A percentile compares a stretch with the other conserved stretches of the same genome.
phyloP scores from a whole-genome alignment of 176 grass and related monocot genomes.

The Oryza longistaminata region DNA sequence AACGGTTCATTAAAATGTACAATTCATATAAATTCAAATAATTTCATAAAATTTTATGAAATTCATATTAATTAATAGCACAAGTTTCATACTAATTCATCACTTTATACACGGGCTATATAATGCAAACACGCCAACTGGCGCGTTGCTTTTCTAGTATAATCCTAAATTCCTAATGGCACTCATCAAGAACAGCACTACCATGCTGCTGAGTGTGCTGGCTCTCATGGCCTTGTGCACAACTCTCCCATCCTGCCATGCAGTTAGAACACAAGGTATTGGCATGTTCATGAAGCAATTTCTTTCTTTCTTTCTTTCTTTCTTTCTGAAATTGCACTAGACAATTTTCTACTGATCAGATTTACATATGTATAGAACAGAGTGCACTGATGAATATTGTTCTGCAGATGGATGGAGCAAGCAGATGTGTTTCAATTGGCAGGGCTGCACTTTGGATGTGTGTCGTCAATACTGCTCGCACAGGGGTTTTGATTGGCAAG shows the following conservation, averaged over 20 bases:
- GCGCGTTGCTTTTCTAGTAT: no score
- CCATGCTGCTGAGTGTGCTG: neutral
- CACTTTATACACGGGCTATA: no score
- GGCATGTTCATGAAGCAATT: neutral
- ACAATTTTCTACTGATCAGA: no score
- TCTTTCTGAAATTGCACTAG: neutral
- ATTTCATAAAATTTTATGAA: no score
- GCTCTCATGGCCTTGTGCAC: neutral
- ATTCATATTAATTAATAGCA: no score
- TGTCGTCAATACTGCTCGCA: neutral
- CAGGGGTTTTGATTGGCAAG: neutral
- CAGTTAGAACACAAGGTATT: neutral
- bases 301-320: neutral
- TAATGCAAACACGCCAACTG: no score
- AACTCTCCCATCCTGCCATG: neutral
- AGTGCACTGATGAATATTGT: neutral
- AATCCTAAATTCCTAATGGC: neutral
- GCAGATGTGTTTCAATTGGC: neutral
- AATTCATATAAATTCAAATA: no score
- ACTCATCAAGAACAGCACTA: neutral
- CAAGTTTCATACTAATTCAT: no score
- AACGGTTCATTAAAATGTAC: no score
- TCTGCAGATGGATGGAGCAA: neutral
- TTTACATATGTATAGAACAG: neutral
- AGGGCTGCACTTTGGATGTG: neutral